A percentile compares a stretch with the other conserved stretches of the same genome.
Evolutionary conservation across 495 filamentous ascomycete species (phyloP).

Genomic region (Cetradonia linearis): DNA sequence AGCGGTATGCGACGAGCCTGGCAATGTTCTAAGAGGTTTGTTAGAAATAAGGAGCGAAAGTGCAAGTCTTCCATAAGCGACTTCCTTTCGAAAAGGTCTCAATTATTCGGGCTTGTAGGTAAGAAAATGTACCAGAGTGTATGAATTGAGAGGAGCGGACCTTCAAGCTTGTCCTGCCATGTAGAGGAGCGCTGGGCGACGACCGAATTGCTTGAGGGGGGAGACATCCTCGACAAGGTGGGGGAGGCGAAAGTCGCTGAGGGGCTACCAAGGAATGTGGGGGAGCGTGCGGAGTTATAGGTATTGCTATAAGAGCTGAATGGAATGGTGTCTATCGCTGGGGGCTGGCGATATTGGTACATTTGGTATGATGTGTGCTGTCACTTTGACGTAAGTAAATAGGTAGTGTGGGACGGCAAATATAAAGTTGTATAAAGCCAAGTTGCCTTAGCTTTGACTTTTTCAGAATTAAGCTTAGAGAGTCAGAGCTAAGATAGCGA

Average conservation of each 20-base stretch:
- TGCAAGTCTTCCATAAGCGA: background rate
- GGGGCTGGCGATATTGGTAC: conserved; percentile 9
- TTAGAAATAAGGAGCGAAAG: conserved; percentile 18
- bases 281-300: conserved; percentile 11
- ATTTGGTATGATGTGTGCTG: conserved; percentile 1
- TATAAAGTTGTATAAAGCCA: background rate
- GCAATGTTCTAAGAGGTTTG: conserved; percentile 47
- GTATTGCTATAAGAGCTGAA: conserved; percentile 9
- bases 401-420: conserved; percentile 1
- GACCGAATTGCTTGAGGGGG: conserved; percentile 9
- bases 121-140: conserved; percentile 9
- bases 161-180: conserved; percentile 46
- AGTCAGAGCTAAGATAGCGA: conserved; percentile 6
- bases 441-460: background rate
- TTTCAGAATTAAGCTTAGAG: background rate
- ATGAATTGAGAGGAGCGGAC: conserved; percentile 30
- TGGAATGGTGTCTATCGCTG: conserved; percentile 4
- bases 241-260: conserved; percentile 13
- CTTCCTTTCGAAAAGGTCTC: background rate
- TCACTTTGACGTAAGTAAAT: background rate
- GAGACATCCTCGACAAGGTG: conserved; percentile 29
- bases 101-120: background rate
- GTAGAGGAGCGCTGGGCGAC: conserved; percentile 26
- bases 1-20: conserved; percentile 39
- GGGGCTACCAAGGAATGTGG: conserved; percentile 18